Base-by-base conservation (phyloP, 2,329 filamentous ascomycete genomes). In the Pseudogymnoascus sp. region DNA sequence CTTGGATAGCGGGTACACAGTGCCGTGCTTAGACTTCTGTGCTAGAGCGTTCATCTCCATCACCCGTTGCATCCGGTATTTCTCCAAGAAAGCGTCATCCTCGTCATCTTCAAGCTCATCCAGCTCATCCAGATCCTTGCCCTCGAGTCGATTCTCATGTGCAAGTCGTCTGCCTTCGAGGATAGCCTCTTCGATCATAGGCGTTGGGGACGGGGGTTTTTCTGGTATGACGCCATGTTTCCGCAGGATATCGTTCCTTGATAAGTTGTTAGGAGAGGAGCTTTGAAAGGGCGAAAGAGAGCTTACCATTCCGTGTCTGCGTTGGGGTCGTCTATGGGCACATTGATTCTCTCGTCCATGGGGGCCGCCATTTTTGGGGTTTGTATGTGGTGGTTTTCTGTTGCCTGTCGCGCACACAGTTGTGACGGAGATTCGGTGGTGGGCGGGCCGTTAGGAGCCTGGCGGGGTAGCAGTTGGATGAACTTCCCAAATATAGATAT, bases 181-280 rank as follows among this genome's bases (percentile, higher is more conserved):
- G 56, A 99, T 84, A 3, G 94, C 94, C 79, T 97, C 93, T 77
- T 99, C 89, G 70, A 99, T 97, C 78, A 96, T 88, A 5, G 92
- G 92, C 1, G 94, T 97, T 1, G 94, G 94, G 53, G 93, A 96
- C 2, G 92, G 92, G 0, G 93, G 92, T 74, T 96, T 97, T 75
- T 97, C 92, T n/a, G 94, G 94, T 66, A 99, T 97, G 68, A 99
- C 82, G 68, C 92, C 91, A 79, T 99, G 92, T 76, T 96, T 95
- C 70, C 94, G 90, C 64, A 99, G 86, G 72, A 99, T 99, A 70
- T 99, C 94, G 75, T 99, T 99, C 92, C 92, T 97, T 69, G 23
- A 1, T 21, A 21, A 14, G 18, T 56, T 56, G 33, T 33, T 25
- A 63, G 37, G 40, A 63, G 37, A 33, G 31, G 37, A 21, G 25